These are phyloP conservation scores for Coemansia sp. DNA, from an alignment of 192 early-diverging fungal genomes.

Conservation along the genomic window DNA sequence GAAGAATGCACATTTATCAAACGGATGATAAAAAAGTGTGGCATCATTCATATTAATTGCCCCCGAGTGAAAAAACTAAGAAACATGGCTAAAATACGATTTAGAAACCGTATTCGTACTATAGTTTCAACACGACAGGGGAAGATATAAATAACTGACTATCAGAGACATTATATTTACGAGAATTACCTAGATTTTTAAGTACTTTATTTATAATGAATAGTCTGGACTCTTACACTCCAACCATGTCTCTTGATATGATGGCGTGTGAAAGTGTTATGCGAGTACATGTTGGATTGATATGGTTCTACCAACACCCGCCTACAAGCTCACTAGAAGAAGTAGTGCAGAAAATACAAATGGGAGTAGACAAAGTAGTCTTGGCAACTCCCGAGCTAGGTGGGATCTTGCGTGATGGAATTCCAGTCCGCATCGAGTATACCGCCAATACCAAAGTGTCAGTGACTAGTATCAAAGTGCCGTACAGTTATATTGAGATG, in stretches of 20 bases:
- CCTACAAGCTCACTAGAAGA: neutral
- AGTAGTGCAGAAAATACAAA: neutral
- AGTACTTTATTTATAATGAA: neutral
- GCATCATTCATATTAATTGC: neutral
- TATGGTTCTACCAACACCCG: conserved; percentile 21
- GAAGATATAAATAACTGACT: too few relatives aligned
- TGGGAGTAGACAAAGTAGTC: conserved; percentile 13
- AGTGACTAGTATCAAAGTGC: neutral
- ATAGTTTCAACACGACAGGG: too few relatives aligned
- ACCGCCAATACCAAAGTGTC: neutral
- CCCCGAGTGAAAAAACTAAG: neutral
- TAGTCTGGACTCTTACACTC: neutral
- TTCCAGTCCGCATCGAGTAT: neutral
- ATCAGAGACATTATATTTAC: neutral
- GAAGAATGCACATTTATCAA: neutral
- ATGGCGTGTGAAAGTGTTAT: conserved; percentile 13
- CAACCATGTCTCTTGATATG: neutral
- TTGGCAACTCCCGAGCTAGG: conserved; percentile 15
- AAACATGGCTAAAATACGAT: too few relatives aligned
- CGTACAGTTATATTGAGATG: conserved; percentile 5
- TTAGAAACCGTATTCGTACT: too few relatives aligned
- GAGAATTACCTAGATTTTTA: neutral
- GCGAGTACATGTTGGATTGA: conserved; percentile 28
- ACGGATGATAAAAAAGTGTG: neutral
- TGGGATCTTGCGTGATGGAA: conserved; percentile 10